Conservation (phyloP, 306 rosid genomes). For the Pyrus bretschneideri region DNA sequence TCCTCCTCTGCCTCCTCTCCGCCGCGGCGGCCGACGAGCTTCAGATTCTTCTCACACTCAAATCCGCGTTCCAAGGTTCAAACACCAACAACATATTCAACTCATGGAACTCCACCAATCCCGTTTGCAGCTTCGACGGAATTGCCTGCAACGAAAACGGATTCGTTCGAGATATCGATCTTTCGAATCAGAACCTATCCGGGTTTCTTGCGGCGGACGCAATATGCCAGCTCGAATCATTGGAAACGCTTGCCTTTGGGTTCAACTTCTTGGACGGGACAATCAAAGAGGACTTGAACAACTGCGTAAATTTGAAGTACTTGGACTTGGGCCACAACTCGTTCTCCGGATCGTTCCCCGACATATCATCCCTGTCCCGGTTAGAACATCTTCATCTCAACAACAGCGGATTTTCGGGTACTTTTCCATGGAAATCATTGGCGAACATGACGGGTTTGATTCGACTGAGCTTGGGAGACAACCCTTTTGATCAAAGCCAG, state of each 20-base stretch:
- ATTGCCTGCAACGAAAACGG: constrained; percentile 35
- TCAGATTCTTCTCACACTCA: constrained; percentile 43
- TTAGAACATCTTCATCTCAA: constrained; percentile 50
- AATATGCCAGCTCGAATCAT: constrained; percentile 50
- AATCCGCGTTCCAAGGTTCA: constrained; percentile 32
- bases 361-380: constrained; percentile 35
- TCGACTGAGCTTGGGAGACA: constrained; percentile 72
- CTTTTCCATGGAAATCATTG: constrained; percentile 71
- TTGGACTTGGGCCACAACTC: constrained; percentile 66
- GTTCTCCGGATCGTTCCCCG: constrained; percentile 59
- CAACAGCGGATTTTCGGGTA: constrained; percentile 55
- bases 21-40: constrained; percentile 41
- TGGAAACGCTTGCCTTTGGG: constrained; percentile 54
- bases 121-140: constrained; percentile 48
- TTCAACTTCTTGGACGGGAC: constrained; percentile 43
- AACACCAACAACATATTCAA: constrained; percentile 15
- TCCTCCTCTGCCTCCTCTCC: constrained; percentile 21
- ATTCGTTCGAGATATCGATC: constrained; percentile 48
- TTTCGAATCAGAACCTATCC: constrained; percentile 32
- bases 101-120: constrained; percentile 38
- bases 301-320: constrained; percentile 46
- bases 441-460: constrained; percentile 37
- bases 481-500: constrained; percentile 37
- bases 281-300: constrained; percentile 37
- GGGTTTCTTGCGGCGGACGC: constrained; percentile 58